Percentiles rank a stretch among this genome's conserved stretches.
Conservation (phyloP, 768 basidiomycete species). For the Tulasnella sp. region DNA sequence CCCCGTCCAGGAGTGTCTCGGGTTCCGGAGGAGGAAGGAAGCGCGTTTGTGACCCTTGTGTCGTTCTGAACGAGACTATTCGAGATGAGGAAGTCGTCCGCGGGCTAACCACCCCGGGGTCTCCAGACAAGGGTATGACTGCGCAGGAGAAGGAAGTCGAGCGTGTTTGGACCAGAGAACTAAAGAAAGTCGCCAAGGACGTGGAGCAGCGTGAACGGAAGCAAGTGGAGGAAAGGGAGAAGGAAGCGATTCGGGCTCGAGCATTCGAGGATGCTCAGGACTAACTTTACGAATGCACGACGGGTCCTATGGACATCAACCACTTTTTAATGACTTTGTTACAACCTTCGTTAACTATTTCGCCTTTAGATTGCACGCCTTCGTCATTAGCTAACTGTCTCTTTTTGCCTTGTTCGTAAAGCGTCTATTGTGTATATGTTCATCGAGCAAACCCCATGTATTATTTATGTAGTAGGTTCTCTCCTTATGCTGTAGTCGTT, state of each 20-base stretch:
- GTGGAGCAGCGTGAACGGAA: conserved; percentile 22
- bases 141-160: conserved; percentile 24
- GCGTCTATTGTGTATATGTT: not conserved
- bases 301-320: not conserved
- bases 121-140: conserved; percentile 10
- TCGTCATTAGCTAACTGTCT: not conserved
- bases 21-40: conserved; percentile 8
- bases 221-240: conserved; percentile 8
- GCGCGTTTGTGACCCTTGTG: conserved; percentile 6
- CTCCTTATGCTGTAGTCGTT: not conserved
- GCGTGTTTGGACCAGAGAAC: conserved; percentile 23
- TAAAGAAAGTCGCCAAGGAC: conserved; percentile 19
- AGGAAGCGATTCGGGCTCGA: conserved; percentile 1
- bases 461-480: not conserved
- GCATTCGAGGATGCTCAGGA: conserved; percentile 15
- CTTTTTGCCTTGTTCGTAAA: not conserved
- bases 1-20: conserved; percentile 1
- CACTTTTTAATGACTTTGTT: not conserved
- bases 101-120: conserved; percentile 8
- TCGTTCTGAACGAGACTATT: conserved; percentile 8
- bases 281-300: not conserved
- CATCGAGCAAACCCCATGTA: not conserved
- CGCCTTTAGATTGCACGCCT: not conserved
- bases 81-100: conserved; percentile 27
- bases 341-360: not conserved